Evolutionary conservation across 192 early-diverging fungal species (phyloP), one percentile per base, ranked within the genome.

Genomic region (Chytriomyces sp.): DNA sequence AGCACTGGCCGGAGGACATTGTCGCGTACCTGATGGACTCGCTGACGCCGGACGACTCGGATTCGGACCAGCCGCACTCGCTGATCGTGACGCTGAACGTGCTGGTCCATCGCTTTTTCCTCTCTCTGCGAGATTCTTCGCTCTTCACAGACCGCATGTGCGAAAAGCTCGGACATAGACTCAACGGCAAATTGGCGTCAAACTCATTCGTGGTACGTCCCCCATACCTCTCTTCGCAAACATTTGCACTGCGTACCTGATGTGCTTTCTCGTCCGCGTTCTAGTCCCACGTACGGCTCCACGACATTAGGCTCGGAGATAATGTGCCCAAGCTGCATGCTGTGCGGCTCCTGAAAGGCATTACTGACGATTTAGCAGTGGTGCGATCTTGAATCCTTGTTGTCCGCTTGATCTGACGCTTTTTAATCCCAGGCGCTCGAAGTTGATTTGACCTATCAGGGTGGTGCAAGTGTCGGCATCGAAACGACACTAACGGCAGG

Each of bases 311-410:
- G 5, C 71, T 87, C n/a, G 88, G 88, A 4, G 86, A 87, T 16
- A 59, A 85, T 69, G 79, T 82, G 7, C 88, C 88, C 4, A 72
- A 61, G 10, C 63, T 89, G 45, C 66, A 68, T 69, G 82, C 82
- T 9, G 78, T 87, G 5, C 24, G 86, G 65, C 59, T 87, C 28
- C 26, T 84, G 24, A 87, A 89, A 63, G 86, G 80, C 13, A 23
- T 89, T 24, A 82, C 84, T 44, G 83, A 87, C 8, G 88, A 89
- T 77, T 61, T 87, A 13, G 84, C 88, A 43, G 88, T 89, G 45
- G 82, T 83, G 53, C 48, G 75, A 59, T 5, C 49, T 5, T n/a
- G 20, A 9, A 74, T 20, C 26, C 47, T 49, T 28, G 67, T 0
- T 18, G 16, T 49, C 77, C 47, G 26, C 26, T 1, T 63, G 24